Base-by-base conservation (phyloP, 192 early-diverging fungal species). In the Podila clonocystis region DNA sequence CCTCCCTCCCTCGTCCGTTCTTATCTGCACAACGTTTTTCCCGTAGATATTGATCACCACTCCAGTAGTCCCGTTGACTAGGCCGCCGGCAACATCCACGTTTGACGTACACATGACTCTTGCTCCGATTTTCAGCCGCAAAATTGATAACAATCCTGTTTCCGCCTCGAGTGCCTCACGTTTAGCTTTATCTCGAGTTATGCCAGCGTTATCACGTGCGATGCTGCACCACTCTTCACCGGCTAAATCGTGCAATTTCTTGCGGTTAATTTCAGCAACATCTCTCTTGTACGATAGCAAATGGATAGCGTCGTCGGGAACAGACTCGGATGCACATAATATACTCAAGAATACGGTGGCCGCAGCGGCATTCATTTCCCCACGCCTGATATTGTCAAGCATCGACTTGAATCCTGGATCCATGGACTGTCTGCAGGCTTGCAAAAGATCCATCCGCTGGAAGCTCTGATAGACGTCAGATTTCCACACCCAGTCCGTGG, bases 41-140 rank as follows among this genome's bases (percentile, higher is more conserved):
- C 22, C 49, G 4, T 48, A 22, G 20, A 64, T 61, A 0, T 22
- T 0, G 1, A 29, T 60, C 17, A 70, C 68, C 17, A 50, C 49
- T 1, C 59, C 68, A n/a, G 48, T 62, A 19, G 68, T 62, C 17
- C 68, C 68, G 19, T 70, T 70, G 1, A 70, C 68, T 48, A 70
- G 38, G 13, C 60, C 59, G 8, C 48, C 45, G 11, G 58, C 68
- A 50, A 62, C 58, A 29, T 62, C 49, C 1, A 62, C 22, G 20
- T 70, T 70, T 24, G 68, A 70, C 30, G 68, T 70, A 58, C 58
- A 61, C 59, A 70, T 70, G 30, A 70, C 68, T 62, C 60, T 33
- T 17, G 68, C 68, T 41, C 68, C 68, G 15, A 60, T 45, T 31
- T 62, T 62, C 48, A 70, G n/a, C 5, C 58, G 45, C 48, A 70